These are phyloP conservation scores for Suillus fuscotomentosus DNA, from an alignment of 768 basidiomycete genomes.

Conservation along the genomic window DNA sequence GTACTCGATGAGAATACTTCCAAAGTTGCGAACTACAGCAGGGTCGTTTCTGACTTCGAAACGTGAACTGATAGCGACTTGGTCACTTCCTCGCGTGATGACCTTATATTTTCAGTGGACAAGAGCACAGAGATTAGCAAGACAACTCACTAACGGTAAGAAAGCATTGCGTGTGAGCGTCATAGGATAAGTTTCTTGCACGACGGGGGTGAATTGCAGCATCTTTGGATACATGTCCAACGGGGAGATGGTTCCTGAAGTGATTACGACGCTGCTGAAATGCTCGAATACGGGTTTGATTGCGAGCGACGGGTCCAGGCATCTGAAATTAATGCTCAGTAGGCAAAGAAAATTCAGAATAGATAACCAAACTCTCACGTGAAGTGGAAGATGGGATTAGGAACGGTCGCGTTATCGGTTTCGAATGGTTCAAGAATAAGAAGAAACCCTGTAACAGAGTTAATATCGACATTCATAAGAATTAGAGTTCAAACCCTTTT, in stretches of 20 bases:
- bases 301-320: conserved; percentile 95
- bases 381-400: conserved; percentile 98
- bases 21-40: conserved; percentile 97
- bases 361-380: conserved; percentile 52
- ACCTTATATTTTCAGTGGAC: conserved; percentile 50
- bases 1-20: conserved; percentile 96
- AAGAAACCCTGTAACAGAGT: conserved; percentile 67
- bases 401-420: conserved; percentile 97
- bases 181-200: conserved; percentile 98
- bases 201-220: conserved; percentile 95
- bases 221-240: conserved; percentile 99
- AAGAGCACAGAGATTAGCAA: neutral
- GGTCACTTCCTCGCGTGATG: conserved; percentile 96
- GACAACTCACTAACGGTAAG: conserved; percentile 76
- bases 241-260: conserved; percentile 97
- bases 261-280: conserved; percentile 97
- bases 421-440: conserved; percentile 98
- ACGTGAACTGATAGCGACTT: conserved; percentile 96
- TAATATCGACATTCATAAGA: neutral
- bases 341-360: neutral
- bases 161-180: conserved; percentile 95
- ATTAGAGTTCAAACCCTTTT: conserved; percentile 64
- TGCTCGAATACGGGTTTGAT: conserved; percentile 98
- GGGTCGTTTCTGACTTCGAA: conserved; percentile 99
- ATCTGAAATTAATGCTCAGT: conserved; percentile 48